phyloP scores from a whole-genome alignment of 495 filamentous ascomycete genomes.

The Podospora comata region DNA sequence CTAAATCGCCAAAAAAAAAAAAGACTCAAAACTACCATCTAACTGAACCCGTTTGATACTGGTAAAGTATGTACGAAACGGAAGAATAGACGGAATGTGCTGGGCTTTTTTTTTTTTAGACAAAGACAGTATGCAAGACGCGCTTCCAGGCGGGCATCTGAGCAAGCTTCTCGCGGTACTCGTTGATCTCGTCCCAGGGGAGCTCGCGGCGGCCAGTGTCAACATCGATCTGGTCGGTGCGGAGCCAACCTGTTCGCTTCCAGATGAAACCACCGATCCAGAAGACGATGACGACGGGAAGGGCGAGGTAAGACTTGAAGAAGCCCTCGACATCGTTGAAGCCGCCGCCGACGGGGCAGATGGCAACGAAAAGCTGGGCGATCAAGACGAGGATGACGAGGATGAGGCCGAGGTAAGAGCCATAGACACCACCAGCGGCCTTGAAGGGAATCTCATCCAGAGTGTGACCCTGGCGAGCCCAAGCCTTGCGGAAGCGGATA shows the following conservation, averaged over 20 bases:
- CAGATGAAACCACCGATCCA: conserved; percentile 63
- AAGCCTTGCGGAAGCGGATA: conserved; percentile 61
- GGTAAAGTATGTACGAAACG: background rate
- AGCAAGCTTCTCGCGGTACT: conserved; percentile 40
- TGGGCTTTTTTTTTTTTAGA: conserved; percentile 33
- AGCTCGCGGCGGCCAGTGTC: conserved; percentile 59
- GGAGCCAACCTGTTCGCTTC: conserved; percentile 59
- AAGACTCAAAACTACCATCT: background rate
- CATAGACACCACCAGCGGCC: conserved; percentile 62
- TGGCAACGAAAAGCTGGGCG: conserved; percentile 57
- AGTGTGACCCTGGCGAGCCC: conserved; percentile 59
- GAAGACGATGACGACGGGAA: conserved; percentile 74
- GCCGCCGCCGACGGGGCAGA: conserved; percentile 43
- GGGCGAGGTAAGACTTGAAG: conserved; percentile 77
- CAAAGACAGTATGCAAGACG: conserved; percentile 40
- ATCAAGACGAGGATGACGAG: conserved; percentile 60
- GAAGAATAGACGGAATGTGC: background rate
- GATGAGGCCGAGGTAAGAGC: conserved; percentile 62
- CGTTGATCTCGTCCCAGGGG: conserved; percentile 55
- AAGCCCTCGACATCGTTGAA: conserved; percentile 58
- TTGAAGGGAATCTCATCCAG: conserved; percentile 69
- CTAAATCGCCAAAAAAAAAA: background rate
- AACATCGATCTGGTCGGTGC: conserved; percentile 57
- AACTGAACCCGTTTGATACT: background rate
- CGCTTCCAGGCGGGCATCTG: conserved; percentile 52